These are phyloP conservation scores for Stipa capillata DNA, from an alignment of 176 grass and related monocot species.

Conservation along the genomic window DNA sequence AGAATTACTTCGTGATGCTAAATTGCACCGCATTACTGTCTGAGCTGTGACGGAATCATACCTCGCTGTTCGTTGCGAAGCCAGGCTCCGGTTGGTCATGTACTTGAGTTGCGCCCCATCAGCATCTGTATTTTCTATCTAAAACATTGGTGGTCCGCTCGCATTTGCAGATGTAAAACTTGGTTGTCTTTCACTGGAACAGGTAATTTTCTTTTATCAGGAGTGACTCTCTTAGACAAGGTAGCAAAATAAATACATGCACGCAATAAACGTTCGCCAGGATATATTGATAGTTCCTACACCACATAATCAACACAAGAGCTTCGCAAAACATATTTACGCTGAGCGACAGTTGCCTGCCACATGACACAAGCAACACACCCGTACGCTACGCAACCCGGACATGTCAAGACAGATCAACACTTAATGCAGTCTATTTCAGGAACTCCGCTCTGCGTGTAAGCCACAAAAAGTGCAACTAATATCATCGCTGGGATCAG, in stretches of 20 bases:
- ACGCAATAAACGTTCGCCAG: too few relatives aligned
- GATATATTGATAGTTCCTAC: neutral
- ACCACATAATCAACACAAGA: neutral
- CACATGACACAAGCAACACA: neutral
- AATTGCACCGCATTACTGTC: too few relatives aligned
- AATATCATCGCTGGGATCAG: constrained; percentile 28
- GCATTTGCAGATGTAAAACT: neutral
- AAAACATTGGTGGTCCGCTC: too few relatives aligned
- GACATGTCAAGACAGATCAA: neutral
- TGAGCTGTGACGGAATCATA: too few relatives aligned
- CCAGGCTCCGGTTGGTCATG: too few relatives aligned
- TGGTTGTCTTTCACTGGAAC: neutral
- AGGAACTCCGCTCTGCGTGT: constrained; percentile 17
- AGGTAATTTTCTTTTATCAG: neutral
- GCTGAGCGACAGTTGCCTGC: neutral
- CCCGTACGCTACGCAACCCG: neutral
- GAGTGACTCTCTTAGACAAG: neutral
- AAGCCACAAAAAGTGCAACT: constrained; percentile 28
- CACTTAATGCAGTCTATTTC: constrained; percentile 45
- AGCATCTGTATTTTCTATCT: too few relatives aligned
- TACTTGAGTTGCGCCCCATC: too few relatives aligned
- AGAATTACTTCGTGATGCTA: too few relatives aligned
- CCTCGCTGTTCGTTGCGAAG: too few relatives aligned
- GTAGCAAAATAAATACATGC: too few relatives aligned
- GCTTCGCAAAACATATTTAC: neutral